Evolutionary conservation across 2,329 filamentous ascomycete species (phyloP).

Genomic region (Hypoxylon sp.): DNA sequence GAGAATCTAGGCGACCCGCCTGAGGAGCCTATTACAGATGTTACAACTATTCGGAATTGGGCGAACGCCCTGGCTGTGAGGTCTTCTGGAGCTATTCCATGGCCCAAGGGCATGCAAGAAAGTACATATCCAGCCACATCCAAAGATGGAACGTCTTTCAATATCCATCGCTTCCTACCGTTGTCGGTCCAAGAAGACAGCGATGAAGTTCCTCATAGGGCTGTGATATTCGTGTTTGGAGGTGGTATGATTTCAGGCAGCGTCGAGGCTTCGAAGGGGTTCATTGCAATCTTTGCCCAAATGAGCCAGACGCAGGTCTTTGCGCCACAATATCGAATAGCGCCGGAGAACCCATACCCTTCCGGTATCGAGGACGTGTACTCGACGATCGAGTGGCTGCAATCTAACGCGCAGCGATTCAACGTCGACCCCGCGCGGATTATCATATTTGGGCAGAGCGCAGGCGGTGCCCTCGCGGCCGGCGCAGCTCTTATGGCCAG

Average conservation of each 20-base stretch:
- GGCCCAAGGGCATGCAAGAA: conserved; percentile 37
- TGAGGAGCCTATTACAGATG: background rate
- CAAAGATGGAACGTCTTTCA: conserved; percentile 42
- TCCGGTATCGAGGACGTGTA: conserved; percentile 59
- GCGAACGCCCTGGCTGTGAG: background rate
- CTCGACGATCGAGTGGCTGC: conserved; percentile 54
- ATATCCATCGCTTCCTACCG: conserved; percentile 46
- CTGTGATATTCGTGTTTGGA: conserved; percentile 47
- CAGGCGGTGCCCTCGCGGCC: conserved; percentile 45
- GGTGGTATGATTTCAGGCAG: conserved; percentile 48
- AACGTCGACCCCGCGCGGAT: conserved; percentile 48
- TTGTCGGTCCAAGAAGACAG: conserved; percentile 3
- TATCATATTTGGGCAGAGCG: conserved; percentile 43
- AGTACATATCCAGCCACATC: conserved; percentile 43
- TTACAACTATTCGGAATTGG: conserved; percentile 3
- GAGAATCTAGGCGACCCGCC: background rate
- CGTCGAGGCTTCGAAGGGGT: conserved; percentile 34
- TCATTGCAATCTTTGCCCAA: conserved; percentile 38
- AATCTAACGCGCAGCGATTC: conserved; percentile 47
- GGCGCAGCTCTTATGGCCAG: conserved; percentile 58
- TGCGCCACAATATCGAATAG: conserved; percentile 64
- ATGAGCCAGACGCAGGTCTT: conserved; percentile 44
- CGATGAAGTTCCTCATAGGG: conserved; percentile 34
- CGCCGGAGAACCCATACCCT: conserved; percentile 64
- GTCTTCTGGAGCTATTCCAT: background rate